phyloP scores from a whole-genome alignment of 2,329 filamentous ascomycete genomes.

The Pseudovirgaria hyperparasitica region DNA sequence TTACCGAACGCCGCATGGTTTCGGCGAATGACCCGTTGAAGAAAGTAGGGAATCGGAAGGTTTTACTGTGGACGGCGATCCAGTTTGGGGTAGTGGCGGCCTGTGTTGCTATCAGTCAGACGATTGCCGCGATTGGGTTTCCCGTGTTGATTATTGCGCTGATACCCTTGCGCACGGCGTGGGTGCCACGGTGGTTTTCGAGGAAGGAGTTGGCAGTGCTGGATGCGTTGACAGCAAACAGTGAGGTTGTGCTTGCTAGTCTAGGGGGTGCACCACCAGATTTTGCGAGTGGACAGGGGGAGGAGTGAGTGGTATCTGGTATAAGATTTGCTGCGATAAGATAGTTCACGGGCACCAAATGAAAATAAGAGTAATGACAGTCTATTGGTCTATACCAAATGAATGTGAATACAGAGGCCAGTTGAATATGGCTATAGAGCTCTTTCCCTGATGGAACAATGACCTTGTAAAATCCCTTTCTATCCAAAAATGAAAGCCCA shows the following conservation, averaged over 20 bases:
- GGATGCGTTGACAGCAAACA: constrained; percentile 40
- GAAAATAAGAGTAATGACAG: no score
- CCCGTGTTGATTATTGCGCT: constrained; percentile 42
- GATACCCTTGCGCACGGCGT: constrained; percentile 39
- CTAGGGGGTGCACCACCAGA: constrained; percentile 33
- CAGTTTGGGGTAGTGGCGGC: constrained; percentile 36
- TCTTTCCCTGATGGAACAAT: no score
- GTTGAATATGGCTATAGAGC: no score
- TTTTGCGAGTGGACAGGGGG: constrained; percentile 21
- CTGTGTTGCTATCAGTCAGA: constrained; percentile 43
- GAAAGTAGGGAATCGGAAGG: constrained; percentile 29
- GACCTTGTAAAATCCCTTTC: no score
- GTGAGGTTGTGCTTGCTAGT: constrained; percentile 38
- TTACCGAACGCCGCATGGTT: constrained; percentile 34
- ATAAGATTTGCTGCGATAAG: no score
- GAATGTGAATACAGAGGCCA: no score
- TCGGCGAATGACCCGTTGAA: constrained; percentile 34
- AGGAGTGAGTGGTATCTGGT: constrained; percentile 12
- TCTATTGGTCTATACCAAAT: no score
- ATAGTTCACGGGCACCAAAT: no score
- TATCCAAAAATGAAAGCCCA: no score
- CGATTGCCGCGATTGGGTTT: constrained; percentile 44
- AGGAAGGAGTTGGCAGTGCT: constrained; percentile 34
- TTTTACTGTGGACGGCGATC: constrained; percentile 35
- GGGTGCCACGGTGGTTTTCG: constrained; percentile 38